Evolutionary conservation across 768 basidiomycete genomes (phyloP).

Genomic region (Cubamyces sp.): DNA sequence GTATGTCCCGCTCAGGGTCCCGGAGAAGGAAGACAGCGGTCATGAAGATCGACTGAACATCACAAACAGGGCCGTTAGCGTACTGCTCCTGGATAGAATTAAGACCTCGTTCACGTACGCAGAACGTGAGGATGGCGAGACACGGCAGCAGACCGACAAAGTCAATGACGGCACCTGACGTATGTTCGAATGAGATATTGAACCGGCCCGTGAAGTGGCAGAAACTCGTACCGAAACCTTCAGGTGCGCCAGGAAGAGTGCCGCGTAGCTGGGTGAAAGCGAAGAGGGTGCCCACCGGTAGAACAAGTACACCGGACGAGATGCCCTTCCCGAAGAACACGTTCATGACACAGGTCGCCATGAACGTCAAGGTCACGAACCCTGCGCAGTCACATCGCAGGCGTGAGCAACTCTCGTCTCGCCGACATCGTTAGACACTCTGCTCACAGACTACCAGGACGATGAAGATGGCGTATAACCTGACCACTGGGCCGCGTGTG

Average conservation of each 20-base stretch:
- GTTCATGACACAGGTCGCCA: constrained; percentile 22
- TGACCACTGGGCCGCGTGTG: too few species aligned
- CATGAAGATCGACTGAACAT: constrained; percentile 24
- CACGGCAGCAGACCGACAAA: constrained; percentile 25
- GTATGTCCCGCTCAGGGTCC: constrained; percentile 19
- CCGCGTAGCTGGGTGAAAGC: constrained; percentile 34
- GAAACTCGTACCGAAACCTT: constrained; percentile 29
- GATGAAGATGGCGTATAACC: too few species aligned
- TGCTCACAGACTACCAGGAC: constrained; percentile 23
- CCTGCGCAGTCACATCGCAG: too few species aligned
- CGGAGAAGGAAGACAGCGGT: constrained; percentile 26
- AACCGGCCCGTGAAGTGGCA: background rate
- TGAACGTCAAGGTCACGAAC: constrained; percentile 24
- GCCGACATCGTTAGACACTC: too few species aligned
- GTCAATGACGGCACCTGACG: constrained; percentile 21
- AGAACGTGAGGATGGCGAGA: constrained; percentile 23
- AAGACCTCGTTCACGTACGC: constrained; percentile 1
- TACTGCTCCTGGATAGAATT: background rate
- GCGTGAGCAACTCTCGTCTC: too few species aligned
- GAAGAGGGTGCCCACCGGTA: constrained; percentile 34
- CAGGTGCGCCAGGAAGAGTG: constrained; percentile 33
- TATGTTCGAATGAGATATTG: background rate
- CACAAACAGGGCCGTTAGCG: too few species aligned
- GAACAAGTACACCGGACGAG: constrained; percentile 27
- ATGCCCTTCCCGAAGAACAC: constrained; percentile 29